Evolutionary conservation across 2,329 filamentous ascomycete genomes (phyloP), one percentile per base, ranked within the genome.

Genomic region (Cytospora schulzeri): DNA sequence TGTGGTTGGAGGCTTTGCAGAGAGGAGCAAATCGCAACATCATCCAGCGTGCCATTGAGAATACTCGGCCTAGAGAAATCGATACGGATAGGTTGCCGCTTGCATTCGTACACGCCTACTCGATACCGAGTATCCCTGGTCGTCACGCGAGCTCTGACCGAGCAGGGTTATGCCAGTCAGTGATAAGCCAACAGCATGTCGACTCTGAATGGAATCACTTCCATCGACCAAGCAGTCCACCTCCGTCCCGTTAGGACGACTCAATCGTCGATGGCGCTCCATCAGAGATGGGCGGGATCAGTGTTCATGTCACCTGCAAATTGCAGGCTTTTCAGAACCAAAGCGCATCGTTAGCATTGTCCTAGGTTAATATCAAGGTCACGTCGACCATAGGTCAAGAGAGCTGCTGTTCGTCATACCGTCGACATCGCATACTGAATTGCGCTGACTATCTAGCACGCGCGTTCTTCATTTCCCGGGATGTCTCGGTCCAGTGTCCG

Each of bases 41-140:
- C 50, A 35, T 28, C 29, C 60, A 65, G 41, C 35, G 15, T 63
- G 41, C 45, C 38, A 63, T 57, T 55, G 60, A 63, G 45, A 22
- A 22, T 17, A 41, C 48, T 60, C 64, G 60, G 54, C 31, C 60
- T 59, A 33, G 28, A 56, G 38, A 59, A 29, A 38, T 51, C 55
- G 64, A 38, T 60, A 54, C 28, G 64, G 41, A 48, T 52, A 60
- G 60, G 50, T 56, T 62, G 52, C 60, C 59, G 63, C 28, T 62
- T 17, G 31, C 11, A 41, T 55, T 33, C 35, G 60, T 51, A 66
- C 29, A 62, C 55, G 53, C 45, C 38, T 58, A 31, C 48, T 55
- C 24, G 38, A 29, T 26, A 28, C 33, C 17, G 15, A 26, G 26
- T 57, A 17, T 45, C 19, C 24, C 31, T 50, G 33, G 51, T 53